Evolutionary conservation across 2,329 filamentous ascomycete species (phyloP).

Genomic region (Botrytis byssoidea): DNA sequence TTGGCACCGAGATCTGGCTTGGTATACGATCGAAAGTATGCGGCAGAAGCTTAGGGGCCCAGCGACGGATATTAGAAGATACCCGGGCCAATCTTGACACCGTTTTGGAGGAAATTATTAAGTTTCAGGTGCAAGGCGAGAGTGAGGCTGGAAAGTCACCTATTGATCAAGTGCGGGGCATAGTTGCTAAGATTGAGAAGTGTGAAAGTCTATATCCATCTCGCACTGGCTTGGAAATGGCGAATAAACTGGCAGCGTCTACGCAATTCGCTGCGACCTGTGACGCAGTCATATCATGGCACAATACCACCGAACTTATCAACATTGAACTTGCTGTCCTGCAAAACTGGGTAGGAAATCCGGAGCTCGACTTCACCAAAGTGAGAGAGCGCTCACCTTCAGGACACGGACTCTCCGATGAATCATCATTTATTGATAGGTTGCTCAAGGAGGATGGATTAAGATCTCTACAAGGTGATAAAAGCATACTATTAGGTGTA

Average conservation of each 20-base stretch:
- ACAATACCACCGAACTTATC: slow-evolving; percentile 95
- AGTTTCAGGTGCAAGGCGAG: slow-evolving; percentile 91
- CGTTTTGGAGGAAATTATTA: slow-evolving; percentile 81
- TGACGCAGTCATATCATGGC: slow-evolving; percentile 89
- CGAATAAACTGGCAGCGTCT: slow-evolving; percentile 75
- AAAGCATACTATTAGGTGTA: slow-evolving; percentile 82
- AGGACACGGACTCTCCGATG: slow-evolving; percentile 76
- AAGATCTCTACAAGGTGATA: slow-evolving; percentile 83
- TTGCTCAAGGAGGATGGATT: slow-evolving; percentile 94
- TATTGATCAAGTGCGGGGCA: slow-evolving; percentile 82
- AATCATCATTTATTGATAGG: slow-evolving; percentile 89
- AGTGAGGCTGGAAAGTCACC: slow-evolving; percentile 84
- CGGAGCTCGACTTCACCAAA: slow-evolving; percentile 86
- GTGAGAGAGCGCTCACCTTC: slow-evolving; percentile 66
- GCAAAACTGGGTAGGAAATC: slow-evolving; percentile 95
- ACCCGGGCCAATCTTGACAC: slow-evolving; percentile 70
- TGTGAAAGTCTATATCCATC: slow-evolving; percentile 85
- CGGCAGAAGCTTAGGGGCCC: slow-evolving; percentile 78
- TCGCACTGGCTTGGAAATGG: slow-evolving; percentile 67
- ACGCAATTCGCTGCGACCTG: slow-evolving; percentile 77
- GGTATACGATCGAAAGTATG: slow-evolving; percentile 81
- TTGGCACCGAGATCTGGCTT: slow-evolving; percentile 81
- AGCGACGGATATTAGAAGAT: slow-evolving; percentile 86
- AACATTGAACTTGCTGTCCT: slow-evolving; percentile 89
- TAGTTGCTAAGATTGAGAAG: slow-evolving; percentile 87